A percentile compares a stretch with the other conserved stretches of the same genome.
Conservation (phyloP, 73 alveolate species). For the Tetrahymena elliotti region DNA sequence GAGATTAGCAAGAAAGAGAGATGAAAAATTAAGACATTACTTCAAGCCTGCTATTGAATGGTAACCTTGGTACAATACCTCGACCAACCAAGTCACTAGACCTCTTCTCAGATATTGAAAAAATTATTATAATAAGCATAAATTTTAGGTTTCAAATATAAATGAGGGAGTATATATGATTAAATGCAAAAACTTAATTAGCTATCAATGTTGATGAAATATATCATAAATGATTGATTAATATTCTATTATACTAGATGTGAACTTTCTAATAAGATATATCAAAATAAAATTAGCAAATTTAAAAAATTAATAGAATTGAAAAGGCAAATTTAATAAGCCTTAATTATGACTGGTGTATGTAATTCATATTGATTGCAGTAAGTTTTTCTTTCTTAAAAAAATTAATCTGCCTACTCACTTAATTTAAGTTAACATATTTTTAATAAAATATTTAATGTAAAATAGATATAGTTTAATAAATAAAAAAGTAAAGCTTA, state of each 20-base stretch:
- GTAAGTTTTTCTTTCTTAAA: not conserved
- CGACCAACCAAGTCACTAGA: not conserved
- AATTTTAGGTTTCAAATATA: not conserved
- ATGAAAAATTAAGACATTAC: conserved; percentile 4
- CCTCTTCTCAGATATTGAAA: not conserved
- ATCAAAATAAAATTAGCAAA: not conserved
- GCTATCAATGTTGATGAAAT: not conserved
- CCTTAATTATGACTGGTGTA: not conserved
- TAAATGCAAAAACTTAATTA: not conserved
- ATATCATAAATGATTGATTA: not conserved
- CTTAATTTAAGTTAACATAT: not conserved
- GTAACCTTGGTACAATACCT: conserved; percentile 16
- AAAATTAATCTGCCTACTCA: not conserved
- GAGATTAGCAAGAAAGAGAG: conserved; percentile 33
- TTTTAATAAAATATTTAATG: not conserved
- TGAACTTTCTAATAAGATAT: not conserved
- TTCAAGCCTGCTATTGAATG: conserved; percentile 27
- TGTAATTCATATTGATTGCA: not conserved
- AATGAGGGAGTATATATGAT: not conserved
- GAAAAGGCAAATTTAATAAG: not conserved
- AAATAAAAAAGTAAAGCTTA: too few species aligned
- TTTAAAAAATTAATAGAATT: not conserved
- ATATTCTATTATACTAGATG: not conserved
- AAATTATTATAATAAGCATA: not conserved
- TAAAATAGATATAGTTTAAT: not conserved